Evolutionary conservation across 106 monocot species (phyloP).

Genomic region (Gastrodia elata): DNA sequence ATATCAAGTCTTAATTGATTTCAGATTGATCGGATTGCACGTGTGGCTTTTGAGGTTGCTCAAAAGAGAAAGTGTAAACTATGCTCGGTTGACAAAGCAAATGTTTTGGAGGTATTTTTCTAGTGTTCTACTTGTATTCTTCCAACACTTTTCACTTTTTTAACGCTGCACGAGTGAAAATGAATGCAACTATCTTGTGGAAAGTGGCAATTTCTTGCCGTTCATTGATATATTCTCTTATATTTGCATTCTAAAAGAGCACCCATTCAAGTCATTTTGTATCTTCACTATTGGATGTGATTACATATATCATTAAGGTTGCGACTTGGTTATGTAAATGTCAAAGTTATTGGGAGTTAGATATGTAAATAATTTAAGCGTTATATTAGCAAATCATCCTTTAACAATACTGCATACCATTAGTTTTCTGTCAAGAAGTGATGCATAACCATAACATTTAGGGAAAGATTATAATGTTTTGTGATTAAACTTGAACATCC

Average conservation of each 20-base stretch:
- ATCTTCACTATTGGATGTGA: no score
- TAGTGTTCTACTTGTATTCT: neutral
- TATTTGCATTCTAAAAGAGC: no score
- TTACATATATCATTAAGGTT: no score
- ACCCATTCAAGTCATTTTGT: no score
- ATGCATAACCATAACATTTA: neutral
- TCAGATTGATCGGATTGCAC: slow-evolving; percentile 93
- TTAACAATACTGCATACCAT: no score
- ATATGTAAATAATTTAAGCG: no score
- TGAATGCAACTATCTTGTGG: neutral
- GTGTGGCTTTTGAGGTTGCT: slow-evolving; percentile 86
- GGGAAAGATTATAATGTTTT: neutral
- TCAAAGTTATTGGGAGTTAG: no score
- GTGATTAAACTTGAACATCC: neutral
- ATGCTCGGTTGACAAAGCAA: slow-evolving; percentile 97
- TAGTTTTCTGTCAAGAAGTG: neutral
- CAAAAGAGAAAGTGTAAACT: slow-evolving; percentile 62
- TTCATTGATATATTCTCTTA: no score
- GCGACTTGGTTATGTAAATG: no score
- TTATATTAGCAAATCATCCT: no score
- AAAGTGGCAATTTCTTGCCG: no score
- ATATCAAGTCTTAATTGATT: neutral
- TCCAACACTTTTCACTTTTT: neutral
- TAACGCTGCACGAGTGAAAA: neutral
- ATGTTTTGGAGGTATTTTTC: slow-evolving; percentile 81